Base-by-base conservation (phyloP, 2,329 filamentous ascomycete genomes). In the Xylaria hypoxylon region DNA sequence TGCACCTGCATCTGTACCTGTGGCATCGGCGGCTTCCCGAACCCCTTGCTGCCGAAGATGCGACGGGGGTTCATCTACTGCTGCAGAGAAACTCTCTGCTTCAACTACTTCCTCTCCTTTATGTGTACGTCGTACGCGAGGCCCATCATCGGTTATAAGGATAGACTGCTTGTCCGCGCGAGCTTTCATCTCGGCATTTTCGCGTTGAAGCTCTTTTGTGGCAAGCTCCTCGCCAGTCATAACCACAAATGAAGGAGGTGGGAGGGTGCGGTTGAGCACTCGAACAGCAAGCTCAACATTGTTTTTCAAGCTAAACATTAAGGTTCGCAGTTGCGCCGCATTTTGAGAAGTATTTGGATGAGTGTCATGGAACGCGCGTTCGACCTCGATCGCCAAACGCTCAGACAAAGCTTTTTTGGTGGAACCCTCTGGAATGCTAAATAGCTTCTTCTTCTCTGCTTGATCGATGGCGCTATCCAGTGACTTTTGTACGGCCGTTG, bases 21-120 rank as follows among this genome's bases (percentile, higher is more conserved):
- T 53, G 5, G 68, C 62, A 51, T 75, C 71, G n/a, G 68, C 69
- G 38, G 73, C 67, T 24, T 79, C 78, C 10, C 75, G 74, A 19
- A 71, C 73, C 40, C 76, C 77, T 50, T 78, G 76, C 63, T 80
- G 77, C 57, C 80, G 73, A 65, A 79, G 69, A 15, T 77, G 74
- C 0, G 80, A 79, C 2, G 79, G 78, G 5, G 76, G 78, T 50
- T 82, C 82, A 44, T 80, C 79, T 26, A 70, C 75, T 1, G 75
- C 70, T 19, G 76, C 71, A 24, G 68, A 73, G 42, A 80, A 77
- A n/a, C 80, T 84, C 38, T 96, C 93, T 51, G 91, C 89, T 68
- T 95, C 94, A 17, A 98, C 86, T 17, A 97, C 79, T 77, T 98
- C 96, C 65, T 97, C 94, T 13, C 96, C 96, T 79, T 98, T 98